These are phyloP conservation scores for Massariosphaeria phaeospora DNA, from an alignment of 495 filamentous ascomycete genomes.

Conservation along the genomic window DNA sequence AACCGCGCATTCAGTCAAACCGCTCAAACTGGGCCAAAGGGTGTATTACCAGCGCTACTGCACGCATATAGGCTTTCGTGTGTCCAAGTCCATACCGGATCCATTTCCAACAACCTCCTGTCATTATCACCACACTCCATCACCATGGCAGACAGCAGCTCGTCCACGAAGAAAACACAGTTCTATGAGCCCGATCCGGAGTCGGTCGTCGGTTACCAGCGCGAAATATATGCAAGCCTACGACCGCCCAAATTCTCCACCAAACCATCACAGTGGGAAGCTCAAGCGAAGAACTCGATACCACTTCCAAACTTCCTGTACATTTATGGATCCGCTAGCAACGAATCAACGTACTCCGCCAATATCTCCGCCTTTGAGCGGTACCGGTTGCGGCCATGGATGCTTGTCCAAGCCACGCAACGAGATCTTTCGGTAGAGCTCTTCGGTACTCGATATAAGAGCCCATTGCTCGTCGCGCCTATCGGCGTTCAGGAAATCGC, in stretches of 20 bases:
- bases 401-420: constrained; percentile 45
- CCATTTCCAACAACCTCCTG: too few species aligned
- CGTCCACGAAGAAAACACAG: neutral
- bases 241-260: constrained; percentile 29
- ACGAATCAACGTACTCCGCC: constrained; percentile 17
- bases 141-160: constrained; percentile 3
- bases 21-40: too few species aligned
- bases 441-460: constrained; percentile 30
- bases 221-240: constrained; percentile 26
- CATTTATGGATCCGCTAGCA: constrained; percentile 25
- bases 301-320: constrained; percentile 27
- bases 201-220: constrained; percentile 19
- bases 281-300: constrained; percentile 12
- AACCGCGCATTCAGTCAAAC: too few species aligned
- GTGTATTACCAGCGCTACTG: too few species aligned
- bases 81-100: too few species aligned
- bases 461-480: constrained; percentile 35
- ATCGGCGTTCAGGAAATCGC: constrained; percentile 39
- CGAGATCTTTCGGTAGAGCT: constrained; percentile 32
- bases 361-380: constrained; percentile 30
- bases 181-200: constrained; percentile 18
- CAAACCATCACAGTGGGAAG: constrained; percentile 31
- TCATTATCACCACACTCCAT: neutral
- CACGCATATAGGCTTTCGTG: too few species aligned
- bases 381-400: constrained; percentile 27